These are phyloP conservation scores for Picochlorum sp. DNA, from an alignment of 139 green algal genomes.

Conservation along the genomic window DNA sequence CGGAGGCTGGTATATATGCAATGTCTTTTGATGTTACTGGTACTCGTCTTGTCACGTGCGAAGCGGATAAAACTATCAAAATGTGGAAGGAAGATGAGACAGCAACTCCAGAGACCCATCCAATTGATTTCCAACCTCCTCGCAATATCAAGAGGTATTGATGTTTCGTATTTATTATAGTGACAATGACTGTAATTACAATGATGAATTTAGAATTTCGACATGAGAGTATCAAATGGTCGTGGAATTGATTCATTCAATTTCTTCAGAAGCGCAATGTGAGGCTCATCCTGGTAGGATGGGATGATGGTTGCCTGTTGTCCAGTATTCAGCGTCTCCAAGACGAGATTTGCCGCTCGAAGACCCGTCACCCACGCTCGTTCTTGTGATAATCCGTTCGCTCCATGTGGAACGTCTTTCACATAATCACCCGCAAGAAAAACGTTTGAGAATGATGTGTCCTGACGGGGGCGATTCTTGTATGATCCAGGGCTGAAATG, in stretches of 20 bases:
- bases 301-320: slow-evolving; percentile 26
- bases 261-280: slow-evolving; percentile 55
- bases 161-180: slow-evolving; percentile 9
- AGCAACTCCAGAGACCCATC: slow-evolving; percentile 81
- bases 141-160: slow-evolving; percentile 50
- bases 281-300: slow-evolving; percentile 66
- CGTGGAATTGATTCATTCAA: slow-evolving; percentile 11
- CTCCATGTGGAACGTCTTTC: slow-evolving; percentile 65
- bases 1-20: slow-evolving; percentile 73
- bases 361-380: slow-evolving; percentile 77
- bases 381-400: slow-evolving; percentile 73
- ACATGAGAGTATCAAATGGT: not conserved
- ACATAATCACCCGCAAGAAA: slow-evolving; percentile 80
- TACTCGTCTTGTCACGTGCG: slow-evolving; percentile 74
- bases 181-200: slow-evolving; percentile 1
- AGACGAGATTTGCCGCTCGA: slow-evolving; percentile 65
- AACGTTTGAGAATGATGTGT: slow-evolving; percentile 60
- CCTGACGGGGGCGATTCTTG: slow-evolving; percentile 49
- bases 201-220: not conserved
- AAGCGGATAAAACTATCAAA: slow-evolving; percentile 98
- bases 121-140: slow-evolving; percentile 72
- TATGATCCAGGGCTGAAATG: slow-evolving; percentile 75
- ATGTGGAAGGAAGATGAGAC: slow-evolving; percentile 90
- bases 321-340: slow-evolving; percentile 38
- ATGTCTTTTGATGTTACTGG: slow-evolving; percentile 68